These are phyloP conservation scores for Xerocomus brunneocitrinus DNA, from an alignment of 768 basidiomycete genomes.

Conservation along the genomic window DNA sequence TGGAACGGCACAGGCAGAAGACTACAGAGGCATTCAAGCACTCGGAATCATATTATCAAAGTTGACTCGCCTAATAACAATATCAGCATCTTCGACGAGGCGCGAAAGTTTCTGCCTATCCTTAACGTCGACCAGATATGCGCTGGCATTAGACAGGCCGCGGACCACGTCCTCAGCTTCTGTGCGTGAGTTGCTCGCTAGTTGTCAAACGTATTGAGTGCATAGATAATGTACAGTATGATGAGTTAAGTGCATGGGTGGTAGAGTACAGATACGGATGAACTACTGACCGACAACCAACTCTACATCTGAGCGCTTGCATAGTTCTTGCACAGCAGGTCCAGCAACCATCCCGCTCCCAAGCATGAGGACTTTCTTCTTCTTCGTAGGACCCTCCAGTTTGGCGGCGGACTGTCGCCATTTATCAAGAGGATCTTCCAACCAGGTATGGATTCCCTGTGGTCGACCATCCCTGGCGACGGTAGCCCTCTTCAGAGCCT, in stretches of 20 bases:
- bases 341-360: slow-evolving; percentile 97
- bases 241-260: slow-evolving; percentile 13
- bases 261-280: slow-evolving; percentile 8
- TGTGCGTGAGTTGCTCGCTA: slow-evolving; percentile 67
- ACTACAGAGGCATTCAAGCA: slow-evolving; percentile 36
- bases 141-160: slow-evolving; percentile 47
- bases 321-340: slow-evolving; percentile 77
- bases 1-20: slow-evolving; percentile 79
- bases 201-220: neutral
- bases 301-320: slow-evolving; percentile 55
- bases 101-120: slow-evolving; percentile 41
- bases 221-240: slow-evolving; percentile 9
- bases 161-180: slow-evolving; percentile 51
- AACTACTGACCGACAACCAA: slow-evolving; percentile 68
- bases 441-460: slow-evolving; percentile 49
- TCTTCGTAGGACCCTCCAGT: slow-evolving; percentile 22
- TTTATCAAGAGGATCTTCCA: slow-evolving; percentile 46
- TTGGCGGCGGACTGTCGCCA: slow-evolving; percentile 30
- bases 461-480: slow-evolving; percentile 61
- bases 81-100: slow-evolving; percentile 62
- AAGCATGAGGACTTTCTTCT: slow-evolving; percentile 72
- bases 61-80: slow-evolving; percentile 74
- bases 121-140: slow-evolving; percentile 55
- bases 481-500: slow-evolving; percentile 64
- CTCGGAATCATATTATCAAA: neutral